A percentile compares a stretch with the other conserved stretches of the same genome.
Evolutionary conservation across 2,329 filamentous ascomycete genomes (phyloP).

Genomic region (Chrysosporium queenslandicum): DNA sequence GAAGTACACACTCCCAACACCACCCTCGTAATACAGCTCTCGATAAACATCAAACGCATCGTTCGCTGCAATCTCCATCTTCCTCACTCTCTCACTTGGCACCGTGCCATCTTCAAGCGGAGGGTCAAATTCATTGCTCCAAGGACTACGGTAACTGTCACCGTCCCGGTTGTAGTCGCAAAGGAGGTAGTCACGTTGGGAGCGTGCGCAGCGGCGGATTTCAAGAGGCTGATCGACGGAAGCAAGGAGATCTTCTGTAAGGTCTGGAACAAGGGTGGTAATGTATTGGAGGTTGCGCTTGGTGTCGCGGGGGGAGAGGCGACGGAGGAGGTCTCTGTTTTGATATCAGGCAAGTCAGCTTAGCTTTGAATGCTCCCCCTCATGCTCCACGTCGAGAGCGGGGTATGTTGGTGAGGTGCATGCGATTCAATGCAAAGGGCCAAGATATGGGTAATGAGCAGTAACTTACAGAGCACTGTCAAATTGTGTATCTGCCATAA

Average conservation of each 20-base stretch:
- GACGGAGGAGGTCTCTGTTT: conserved; percentile 86
- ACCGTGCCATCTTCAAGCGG: conserved; percentile 78
- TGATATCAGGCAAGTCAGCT: conserved; percentile 15
- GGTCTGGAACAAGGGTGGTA: conserved; percentile 75
- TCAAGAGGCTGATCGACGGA: conserved; percentile 93
- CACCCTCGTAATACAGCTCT: conserved; percentile 87
- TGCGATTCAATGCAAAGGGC: conserved; percentile 19
- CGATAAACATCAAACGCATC: conserved; percentile 95
- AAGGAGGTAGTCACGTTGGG: conserved; percentile 88
- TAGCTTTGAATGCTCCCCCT: not conserved
- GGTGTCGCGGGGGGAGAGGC: conserved; percentile 89
- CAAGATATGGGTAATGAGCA: conserved; percentile 16
- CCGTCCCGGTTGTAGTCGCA: conserved; percentile 99
- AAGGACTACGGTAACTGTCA: conserved; percentile 95
- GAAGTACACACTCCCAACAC: conserved; percentile 91
- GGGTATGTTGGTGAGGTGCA: conserved; percentile 5
- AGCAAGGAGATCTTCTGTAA: conserved; percentile 94
- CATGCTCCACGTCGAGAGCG: not conserved
- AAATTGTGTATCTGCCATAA: conserved; percentile 41
- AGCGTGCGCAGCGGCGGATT: conserved; percentile 73
- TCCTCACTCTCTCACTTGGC: conserved; percentile 79
- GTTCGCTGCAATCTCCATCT: conserved; percentile 89
- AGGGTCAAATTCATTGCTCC: conserved; percentile 97
- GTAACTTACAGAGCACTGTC: conserved; percentile 42
- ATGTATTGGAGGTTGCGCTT: conserved; percentile 78